A percentile compares a stretch with the other conserved stretches of the same genome.
Evolutionary conservation across 257 asterid genomes (phyloP).

Genomic region (Verbascum thapsus): DNA sequence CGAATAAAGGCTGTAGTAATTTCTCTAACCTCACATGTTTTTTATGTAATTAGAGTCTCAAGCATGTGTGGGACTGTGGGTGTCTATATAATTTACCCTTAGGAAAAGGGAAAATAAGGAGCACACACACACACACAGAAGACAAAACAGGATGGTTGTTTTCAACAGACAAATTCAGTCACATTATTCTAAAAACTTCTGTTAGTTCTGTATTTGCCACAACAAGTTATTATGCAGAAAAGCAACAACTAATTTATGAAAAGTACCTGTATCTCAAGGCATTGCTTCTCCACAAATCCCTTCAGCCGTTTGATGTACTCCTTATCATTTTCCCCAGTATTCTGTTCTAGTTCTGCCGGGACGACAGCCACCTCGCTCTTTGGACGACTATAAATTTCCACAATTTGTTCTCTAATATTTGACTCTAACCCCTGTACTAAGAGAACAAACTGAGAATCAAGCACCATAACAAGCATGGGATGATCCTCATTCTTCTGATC

Average conservation of each 20-base stretch:
- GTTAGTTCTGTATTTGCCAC: constrained; percentile 10
- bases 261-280: constrained; percentile 92
- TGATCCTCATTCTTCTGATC: constrained; percentile 65
- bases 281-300: constrained; percentile 80
- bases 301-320: constrained; percentile 79
- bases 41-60: too few relatives aligned
- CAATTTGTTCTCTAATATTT: constrained; percentile 68
- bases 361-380: constrained; percentile 86
- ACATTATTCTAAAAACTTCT: too few relatives aligned
- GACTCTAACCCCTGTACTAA: constrained; percentile 67
- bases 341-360: constrained; percentile 81
- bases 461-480: constrained; percentile 66
- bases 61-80: too few relatives aligned
- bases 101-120: too few relatives aligned
- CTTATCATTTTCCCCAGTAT: constrained; percentile 61
- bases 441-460: constrained; percentile 70
- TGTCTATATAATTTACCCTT: too few relatives aligned
- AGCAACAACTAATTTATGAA: background rate
- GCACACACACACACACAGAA: too few relatives aligned
- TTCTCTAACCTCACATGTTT: too few relatives aligned
- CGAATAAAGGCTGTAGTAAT: too few relatives aligned
- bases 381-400: constrained; percentile 74
- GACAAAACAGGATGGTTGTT: background rate
- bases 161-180: constrained; percentile 4
- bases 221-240: constrained; percentile 6